Conservation (phyloP, 1,139 yeast species). For the Pichia sp. region DNA sequence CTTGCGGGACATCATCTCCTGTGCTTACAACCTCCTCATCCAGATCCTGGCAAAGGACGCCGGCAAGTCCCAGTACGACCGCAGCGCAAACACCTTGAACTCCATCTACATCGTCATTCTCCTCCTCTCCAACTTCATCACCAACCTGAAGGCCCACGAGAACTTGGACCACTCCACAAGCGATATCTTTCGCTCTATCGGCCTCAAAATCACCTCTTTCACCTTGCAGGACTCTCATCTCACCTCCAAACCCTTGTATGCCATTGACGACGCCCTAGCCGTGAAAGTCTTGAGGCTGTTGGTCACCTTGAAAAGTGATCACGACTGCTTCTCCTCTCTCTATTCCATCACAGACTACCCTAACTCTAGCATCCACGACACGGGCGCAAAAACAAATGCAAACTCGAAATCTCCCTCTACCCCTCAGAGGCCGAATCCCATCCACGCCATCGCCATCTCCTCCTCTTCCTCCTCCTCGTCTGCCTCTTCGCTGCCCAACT, state of each 20-base stretch:
- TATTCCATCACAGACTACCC: constrained; percentile 12
- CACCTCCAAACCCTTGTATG: constrained; percentile 5
- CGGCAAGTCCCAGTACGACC: constrained; percentile 4
- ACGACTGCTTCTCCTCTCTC: constrained; percentile 9
- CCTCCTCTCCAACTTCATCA: constrained; percentile 11
- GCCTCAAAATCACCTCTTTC: constrained; percentile 15
- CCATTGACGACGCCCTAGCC: constrained; percentile 7
- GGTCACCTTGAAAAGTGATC: constrained; percentile 11
- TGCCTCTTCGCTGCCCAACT: background rate
- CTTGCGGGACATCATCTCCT: constrained; percentile 15
- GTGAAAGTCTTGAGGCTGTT: constrained; percentile 10
- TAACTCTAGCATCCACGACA: background rate
- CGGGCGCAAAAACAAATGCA: constrained; percentile 1
- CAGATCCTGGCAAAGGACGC: constrained; percentile 12
- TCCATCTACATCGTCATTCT: constrained; percentile 16
- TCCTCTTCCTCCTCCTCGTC: background rate
- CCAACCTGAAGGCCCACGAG: constrained; percentile 13
- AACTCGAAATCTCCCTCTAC: background rate
- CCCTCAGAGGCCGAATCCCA: background rate
- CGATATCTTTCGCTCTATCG: constrained; percentile 9
- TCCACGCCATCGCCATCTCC: background rate
- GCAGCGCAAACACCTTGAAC: constrained; percentile 9
- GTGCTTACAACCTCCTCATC: constrained; percentile 16
- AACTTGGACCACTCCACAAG: constrained; percentile 7
- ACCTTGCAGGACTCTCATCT: constrained; percentile 7